Evolutionary conservation across 2,329 filamentous ascomycete species (phyloP).

Genomic region (Shiraia bambusicola): DNA sequence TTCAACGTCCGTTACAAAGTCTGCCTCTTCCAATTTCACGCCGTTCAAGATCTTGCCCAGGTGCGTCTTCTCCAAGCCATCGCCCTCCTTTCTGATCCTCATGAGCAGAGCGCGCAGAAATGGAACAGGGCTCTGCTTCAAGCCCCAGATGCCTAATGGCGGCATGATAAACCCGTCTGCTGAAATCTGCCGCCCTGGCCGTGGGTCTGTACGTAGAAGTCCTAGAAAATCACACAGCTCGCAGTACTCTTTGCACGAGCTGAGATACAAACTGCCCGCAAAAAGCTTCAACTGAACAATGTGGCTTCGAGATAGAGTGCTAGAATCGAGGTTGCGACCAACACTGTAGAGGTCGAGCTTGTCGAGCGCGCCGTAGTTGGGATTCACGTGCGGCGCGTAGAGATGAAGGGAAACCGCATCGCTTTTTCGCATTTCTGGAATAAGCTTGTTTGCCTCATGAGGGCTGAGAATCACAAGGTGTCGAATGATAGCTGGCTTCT

Average conservation of each 20-base stretch:
- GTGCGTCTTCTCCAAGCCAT: conserved; percentile 48
- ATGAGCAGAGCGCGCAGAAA: conserved; percentile 44
- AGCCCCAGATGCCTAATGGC: conserved; percentile 29
- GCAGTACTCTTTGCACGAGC: conserved; percentile 56
- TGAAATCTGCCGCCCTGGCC: conserved; percentile 27
- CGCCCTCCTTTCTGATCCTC: conserved; percentile 36
- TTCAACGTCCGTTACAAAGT: conserved; percentile 23
- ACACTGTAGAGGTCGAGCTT: conserved; percentile 49
- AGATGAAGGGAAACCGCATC: conserved; percentile 50
- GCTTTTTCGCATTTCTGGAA: conserved; percentile 43
- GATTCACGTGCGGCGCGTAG: conserved; percentile 53
- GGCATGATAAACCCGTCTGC: conserved; percentile 42
- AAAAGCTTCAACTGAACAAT: conserved; percentile 63
- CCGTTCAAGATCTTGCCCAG: conserved; percentile 47
- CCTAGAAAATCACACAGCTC: conserved; percentile 56
- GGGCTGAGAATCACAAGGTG: conserved; percentile 61
- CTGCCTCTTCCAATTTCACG: conserved; percentile 33
- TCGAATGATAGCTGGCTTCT: background rate
- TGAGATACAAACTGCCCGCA: conserved; percentile 66
- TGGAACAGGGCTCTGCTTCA: conserved; percentile 45
- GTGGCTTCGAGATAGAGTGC: conserved; percentile 28
- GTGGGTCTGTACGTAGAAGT: conserved; percentile 39
- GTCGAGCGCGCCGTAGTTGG: conserved; percentile 46
- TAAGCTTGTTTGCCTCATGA: conserved; percentile 59
- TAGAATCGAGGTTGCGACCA: conserved; percentile 13